These are phyloP conservation scores for Codiaeum variegatum DNA, from an alignment of 441 rosid species.

Conservation along the genomic window DNA sequence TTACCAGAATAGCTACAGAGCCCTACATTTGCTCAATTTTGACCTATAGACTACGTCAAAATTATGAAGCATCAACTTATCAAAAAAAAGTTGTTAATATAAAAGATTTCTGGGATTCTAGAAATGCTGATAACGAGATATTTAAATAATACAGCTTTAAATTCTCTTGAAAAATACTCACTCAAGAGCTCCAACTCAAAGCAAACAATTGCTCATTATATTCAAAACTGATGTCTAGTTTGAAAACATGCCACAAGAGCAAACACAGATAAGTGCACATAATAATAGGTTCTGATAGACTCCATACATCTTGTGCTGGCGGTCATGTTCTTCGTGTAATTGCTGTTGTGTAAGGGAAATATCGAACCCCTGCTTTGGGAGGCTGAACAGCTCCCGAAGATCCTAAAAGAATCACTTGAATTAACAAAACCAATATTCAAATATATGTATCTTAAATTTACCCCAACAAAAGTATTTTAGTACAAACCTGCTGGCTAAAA, in stretches of 20 bases:
- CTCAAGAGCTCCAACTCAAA: neutral
- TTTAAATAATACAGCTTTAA: neutral
- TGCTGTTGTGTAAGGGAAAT: slow-evolving; percentile 85
- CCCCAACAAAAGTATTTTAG: neutral
- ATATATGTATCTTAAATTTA: slow-evolving; percentile 5
- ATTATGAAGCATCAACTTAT: neutral
- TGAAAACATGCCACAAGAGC: neutral
- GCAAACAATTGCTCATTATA: neutral
- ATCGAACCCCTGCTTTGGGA: slow-evolving; percentile 86
- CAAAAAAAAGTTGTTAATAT: neutral
- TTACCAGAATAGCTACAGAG: neutral
- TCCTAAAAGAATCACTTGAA: slow-evolving; percentile 45
- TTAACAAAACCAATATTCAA: neutral
- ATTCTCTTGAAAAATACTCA: neutral
- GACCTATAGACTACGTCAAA: neutral
- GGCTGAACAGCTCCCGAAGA: slow-evolving; percentile 81
- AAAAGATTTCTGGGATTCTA: neutral
- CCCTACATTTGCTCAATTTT: neutral
- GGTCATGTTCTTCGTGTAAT: slow-evolving; percentile 80
- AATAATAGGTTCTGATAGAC: neutral
- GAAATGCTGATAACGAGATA: neutral
- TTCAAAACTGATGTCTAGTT: neutral
- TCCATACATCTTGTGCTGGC: slow-evolving; percentile 63
- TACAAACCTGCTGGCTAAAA: slow-evolving; percentile 78
- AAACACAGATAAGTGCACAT: neutral